Evolutionary conservation across 2,329 filamentous ascomycete species (phyloP).

Genomic region (Penicillium sp.): DNA sequence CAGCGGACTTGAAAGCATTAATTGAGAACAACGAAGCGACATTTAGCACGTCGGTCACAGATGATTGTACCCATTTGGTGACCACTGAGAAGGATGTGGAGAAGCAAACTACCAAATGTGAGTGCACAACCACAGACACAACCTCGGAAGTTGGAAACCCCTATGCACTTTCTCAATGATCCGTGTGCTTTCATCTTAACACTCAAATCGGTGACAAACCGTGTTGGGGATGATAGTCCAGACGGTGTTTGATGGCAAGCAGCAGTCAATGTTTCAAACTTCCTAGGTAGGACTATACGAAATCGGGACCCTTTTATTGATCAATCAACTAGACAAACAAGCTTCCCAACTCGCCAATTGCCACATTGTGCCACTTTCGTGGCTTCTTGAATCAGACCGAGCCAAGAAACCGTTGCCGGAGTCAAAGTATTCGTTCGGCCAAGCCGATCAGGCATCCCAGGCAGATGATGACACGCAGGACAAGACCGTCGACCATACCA

Average conservation of each 20-base stretch:
- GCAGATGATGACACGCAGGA: slow-evolving; percentile 22
- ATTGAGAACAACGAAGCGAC: slow-evolving; percentile 38
- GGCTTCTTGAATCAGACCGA: slow-evolving; percentile 60
- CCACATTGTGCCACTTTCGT: slow-evolving; percentile 59
- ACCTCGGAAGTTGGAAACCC: neutral
- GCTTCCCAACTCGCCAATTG: slow-evolving; percentile 50
- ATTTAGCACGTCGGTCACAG: slow-evolving; percentile 32
- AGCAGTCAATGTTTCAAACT: neutral
- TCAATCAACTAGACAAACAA: slow-evolving; percentile 56
- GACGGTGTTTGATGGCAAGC: neutral
- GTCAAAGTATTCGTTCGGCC: slow-evolving; percentile 37
- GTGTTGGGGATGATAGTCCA: neutral
- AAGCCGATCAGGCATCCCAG: slow-evolving; percentile 10
- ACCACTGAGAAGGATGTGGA: slow-evolving; percentile 40
- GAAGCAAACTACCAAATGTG: slow-evolving; percentile 38
- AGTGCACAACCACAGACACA: slow-evolving; percentile 8
- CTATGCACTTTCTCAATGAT: no score
- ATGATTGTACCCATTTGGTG: slow-evolving; percentile 41
- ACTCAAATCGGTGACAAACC: neutral
- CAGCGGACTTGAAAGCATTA: slow-evolving; percentile 34
- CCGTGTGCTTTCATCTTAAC: rapidly evolving
- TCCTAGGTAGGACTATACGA: neutral
- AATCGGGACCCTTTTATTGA: neutral
- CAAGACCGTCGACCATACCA: slow-evolving; percentile 16
- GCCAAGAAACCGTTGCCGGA: slow-evolving; percentile 44